Evolutionary conservation across 106 monocot species (phyloP).

Genomic region (Dendrobium officinale): DNA sequence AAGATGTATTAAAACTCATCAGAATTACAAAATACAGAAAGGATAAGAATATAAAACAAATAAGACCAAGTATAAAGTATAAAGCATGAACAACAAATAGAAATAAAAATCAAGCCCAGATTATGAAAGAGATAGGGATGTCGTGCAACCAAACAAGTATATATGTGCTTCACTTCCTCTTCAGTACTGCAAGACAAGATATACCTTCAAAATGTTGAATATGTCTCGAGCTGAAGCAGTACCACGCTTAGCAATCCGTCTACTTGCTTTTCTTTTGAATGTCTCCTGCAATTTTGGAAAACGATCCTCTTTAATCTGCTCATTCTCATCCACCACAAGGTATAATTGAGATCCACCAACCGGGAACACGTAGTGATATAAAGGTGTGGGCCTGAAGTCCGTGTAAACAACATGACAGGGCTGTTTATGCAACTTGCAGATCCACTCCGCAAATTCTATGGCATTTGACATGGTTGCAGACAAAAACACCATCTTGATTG

Average conservation of each 20-base stretch:
- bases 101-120: neutral
- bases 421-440: slow-evolving; percentile 90
- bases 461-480: slow-evolving; percentile 99
- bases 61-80: neutral
- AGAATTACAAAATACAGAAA: neutral
- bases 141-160: neutral
- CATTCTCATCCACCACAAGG: slow-evolving; percentile 95
- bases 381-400: slow-evolving; percentile 91
- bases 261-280: slow-evolving; percentile 58
- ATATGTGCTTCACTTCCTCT: neutral
- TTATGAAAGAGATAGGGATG: neutral
- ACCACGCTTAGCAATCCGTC: slow-evolving; percentile 82
- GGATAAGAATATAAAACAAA: too few species aligned
- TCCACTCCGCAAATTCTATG: slow-evolving; percentile 98
- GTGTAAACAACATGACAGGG: slow-evolving; percentile 99
- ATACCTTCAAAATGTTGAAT: slow-evolving; percentile 97
- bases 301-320: slow-evolving; percentile 89
- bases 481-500: slow-evolving; percentile 96
- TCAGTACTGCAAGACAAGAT: neutral
- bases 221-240: slow-evolving; percentile 74
- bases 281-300: slow-evolving; percentile 78
- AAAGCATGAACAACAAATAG: neutral
- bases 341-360: slow-evolving; percentile 82
- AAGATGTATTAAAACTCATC: neutral
- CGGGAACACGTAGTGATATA: slow-evolving; percentile 94